phyloP scores from a whole-genome alignment of 768 basidiomycete species.

The Cystobasidium onofrii region DNA sequence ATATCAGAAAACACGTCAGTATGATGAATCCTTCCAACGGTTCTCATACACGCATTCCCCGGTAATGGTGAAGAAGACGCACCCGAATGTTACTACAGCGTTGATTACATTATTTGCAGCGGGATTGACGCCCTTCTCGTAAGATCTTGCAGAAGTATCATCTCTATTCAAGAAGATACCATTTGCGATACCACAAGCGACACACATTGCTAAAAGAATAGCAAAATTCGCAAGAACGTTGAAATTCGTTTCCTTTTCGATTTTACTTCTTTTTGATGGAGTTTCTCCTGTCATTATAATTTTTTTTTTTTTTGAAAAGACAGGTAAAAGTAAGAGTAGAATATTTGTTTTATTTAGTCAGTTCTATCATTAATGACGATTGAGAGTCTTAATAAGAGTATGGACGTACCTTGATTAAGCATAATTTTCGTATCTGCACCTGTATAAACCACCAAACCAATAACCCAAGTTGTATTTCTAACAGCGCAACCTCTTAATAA shows the following conservation, averaged over 20 bases:
- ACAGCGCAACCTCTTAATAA: constrained; percentile 82
- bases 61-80: constrained; percentile 46
- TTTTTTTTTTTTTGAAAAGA: too few relatives aligned
- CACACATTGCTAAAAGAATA: constrained; percentile 67
- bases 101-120: constrained; percentile 60
- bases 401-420: constrained; percentile 44
- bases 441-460: constrained; percentile 88
- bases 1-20: too few relatives aligned
- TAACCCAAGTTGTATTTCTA: constrained; percentile 83
- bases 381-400: neutral
- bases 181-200: constrained; percentile 63
- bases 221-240: constrained; percentile 91
- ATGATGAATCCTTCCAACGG: neutral
- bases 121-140: constrained; percentile 61
- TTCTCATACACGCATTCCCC: neutral
- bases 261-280: constrained; percentile 93
- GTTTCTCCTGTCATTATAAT: constrained; percentile 68
- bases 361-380: constrained; percentile 10
- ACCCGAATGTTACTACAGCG: constrained; percentile 84
- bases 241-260: constrained; percentile 96
- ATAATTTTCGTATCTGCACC: constrained; percentile 61
- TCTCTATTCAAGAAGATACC: constrained; percentile 60
- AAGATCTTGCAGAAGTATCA: constrained; percentile 63
- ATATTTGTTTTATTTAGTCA: too few relatives aligned
- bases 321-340: too few relatives aligned